Conservation (phyloP, 192 early-diverging fungal species). For the Phycomyces nitens region DNA sequence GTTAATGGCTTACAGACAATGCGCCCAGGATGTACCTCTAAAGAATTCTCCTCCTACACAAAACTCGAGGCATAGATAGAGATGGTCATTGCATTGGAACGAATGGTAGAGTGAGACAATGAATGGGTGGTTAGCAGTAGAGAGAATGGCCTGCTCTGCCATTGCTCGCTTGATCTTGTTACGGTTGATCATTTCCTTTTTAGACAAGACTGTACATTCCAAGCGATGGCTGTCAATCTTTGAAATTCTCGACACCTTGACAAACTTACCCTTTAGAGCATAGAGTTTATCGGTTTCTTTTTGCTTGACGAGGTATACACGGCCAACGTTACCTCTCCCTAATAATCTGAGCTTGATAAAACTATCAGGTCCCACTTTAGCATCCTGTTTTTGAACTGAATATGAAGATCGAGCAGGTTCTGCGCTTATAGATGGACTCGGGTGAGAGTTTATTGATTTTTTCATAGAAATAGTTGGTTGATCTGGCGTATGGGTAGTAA, state of each 20-base stretch:
- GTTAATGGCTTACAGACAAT: background rate
- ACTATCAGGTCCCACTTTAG: conserved; percentile 8
- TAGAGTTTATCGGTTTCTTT: conserved; percentile 26
- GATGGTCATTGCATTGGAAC: conserved; percentile 81
- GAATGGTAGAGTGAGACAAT: conserved; percentile 89
- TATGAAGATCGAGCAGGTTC: conserved; percentile 9
- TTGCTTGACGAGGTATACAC: conserved; percentile 29
- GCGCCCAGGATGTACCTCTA: too few species aligned
- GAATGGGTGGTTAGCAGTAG: conserved; percentile 85
- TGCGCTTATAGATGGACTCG: too few species aligned
- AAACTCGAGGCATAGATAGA: conserved; percentile 91
- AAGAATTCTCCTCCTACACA: conserved; percentile 90
- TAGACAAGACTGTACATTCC: conserved; percentile 62
- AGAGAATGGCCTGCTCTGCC: conserved; percentile 94
- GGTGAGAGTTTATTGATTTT: too few species aligned
- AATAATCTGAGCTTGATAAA: conserved; percentile 29
- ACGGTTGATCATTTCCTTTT: conserved; percentile 94
- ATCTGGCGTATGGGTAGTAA: background rate
- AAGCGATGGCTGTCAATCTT: background rate
- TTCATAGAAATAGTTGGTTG: too few species aligned
- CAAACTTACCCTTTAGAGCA: conserved; percentile 31
- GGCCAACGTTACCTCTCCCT: conserved; percentile 30
- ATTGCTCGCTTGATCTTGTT: conserved; percentile 96
- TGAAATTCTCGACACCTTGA: background rate
- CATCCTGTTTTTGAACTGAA: conserved; percentile 12